Evolutionary conservation across 2,329 filamentous ascomycete species (phyloP).

Genomic region (Trichoderma polysporum): DNA sequence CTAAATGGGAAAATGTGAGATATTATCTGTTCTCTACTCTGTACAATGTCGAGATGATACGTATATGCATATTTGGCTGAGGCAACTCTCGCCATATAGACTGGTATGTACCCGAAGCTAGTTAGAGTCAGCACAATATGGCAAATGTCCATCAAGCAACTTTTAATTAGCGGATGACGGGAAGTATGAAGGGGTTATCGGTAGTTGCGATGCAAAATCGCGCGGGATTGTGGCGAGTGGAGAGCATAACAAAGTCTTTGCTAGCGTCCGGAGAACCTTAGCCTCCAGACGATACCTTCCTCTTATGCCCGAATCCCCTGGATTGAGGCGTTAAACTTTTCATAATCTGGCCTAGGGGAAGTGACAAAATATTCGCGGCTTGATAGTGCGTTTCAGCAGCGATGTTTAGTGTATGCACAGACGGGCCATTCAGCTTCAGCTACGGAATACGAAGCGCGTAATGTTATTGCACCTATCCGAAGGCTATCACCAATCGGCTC

Average conservation of each 20-base stretch:
- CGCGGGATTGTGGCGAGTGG: not conserved
- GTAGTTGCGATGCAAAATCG: not conserved
- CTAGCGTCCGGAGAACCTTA: not conserved
- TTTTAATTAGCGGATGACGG: no score
- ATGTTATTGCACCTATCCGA: not conserved
- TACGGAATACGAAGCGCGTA: not conserved
- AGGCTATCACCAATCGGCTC: not conserved
- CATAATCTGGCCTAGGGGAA: not conserved
- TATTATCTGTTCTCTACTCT: no score
- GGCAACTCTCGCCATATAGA: no score
- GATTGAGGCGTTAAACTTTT: slow-evolving; percentile 14
- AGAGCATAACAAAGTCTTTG: not conserved
- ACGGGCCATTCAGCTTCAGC: not conserved
- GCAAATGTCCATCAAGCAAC: no score
- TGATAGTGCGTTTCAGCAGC: slow-evolving; percentile 14
- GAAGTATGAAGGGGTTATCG: not conserved
- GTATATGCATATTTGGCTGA: not conserved
- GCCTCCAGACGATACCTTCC: not conserved
- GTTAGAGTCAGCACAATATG: no score
- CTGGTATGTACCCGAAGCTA: no score
- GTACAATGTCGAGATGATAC: not conserved
- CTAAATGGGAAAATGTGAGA: no score
- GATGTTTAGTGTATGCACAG: slow-evolving; percentile 4
- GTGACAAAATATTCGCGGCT: not conserved
- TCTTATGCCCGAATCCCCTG: slow-evolving; percentile 3